Evolutionary conservation across 148 eudicot species (phyloP).

Genomic region (Polygonum aviculare): DNA sequence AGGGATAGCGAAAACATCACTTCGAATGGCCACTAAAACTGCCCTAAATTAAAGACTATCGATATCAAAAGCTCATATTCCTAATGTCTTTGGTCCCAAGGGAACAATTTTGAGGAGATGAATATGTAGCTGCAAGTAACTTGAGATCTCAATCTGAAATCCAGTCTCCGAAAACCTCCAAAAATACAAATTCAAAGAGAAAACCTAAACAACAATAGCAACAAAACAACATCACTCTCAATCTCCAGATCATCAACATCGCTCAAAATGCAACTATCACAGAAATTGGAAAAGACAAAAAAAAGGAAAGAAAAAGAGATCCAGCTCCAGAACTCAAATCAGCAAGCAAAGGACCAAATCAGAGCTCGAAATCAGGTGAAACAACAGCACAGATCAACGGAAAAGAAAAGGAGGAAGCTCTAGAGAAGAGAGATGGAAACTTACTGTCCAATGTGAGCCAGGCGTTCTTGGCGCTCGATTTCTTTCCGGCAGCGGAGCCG

Average conservation of each 20-base stretch:
- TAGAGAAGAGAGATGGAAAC: neutral
- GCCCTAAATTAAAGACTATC: neutral
- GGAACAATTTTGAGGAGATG: neutral
- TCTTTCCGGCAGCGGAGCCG: neutral
- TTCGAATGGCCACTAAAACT: neutral
- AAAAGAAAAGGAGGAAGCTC: neutral
- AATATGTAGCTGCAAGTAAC: neutral
- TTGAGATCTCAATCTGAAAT: neutral
- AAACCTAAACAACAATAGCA: neutral
- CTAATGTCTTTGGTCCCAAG: neutral
- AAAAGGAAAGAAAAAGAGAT: neutral
- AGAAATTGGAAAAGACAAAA: too few relatives aligned
- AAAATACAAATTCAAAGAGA: neutral
- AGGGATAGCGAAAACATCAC: neutral
- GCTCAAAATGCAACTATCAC: neutral
- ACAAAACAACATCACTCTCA: neutral
- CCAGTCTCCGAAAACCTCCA: neutral
- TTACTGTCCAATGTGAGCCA: slow-evolving; percentile 25
- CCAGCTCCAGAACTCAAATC: neutral
- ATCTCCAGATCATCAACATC: neutral
- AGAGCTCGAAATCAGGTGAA: neutral
- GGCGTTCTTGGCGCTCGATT: slow-evolving; percentile 1
- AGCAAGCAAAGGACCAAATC: neutral
- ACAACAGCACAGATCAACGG: neutral
- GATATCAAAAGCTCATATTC: neutral